phyloP scores from a whole-genome alignment of 352 stramenopile genomes.

The Globisporangium ultimum region DNA sequence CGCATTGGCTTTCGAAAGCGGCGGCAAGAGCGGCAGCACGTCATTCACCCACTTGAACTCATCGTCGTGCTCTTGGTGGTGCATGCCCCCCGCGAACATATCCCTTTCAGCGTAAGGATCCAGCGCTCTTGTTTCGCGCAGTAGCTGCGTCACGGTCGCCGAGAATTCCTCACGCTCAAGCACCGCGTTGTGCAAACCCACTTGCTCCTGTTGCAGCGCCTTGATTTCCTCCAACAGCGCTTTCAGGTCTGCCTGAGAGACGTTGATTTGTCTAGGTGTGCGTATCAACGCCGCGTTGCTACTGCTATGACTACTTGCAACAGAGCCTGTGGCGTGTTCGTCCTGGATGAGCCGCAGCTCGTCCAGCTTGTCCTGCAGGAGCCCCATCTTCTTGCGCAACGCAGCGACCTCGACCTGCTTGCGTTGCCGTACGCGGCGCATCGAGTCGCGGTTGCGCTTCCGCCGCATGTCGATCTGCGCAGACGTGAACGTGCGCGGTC shows the following conservation, averaged over 20 bases:
- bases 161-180: background rate
- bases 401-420: constrained; percentile 8
- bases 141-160: background rate
- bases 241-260: constrained; percentile 2
- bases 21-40: constrained; percentile 14
- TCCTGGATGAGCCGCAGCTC: background rate
- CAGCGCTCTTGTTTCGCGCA: background rate
- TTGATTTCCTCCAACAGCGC: constrained; percentile 2
- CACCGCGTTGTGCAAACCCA: constrained; percentile 5
- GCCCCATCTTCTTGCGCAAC: constrained; percentile 10
- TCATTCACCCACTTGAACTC: constrained; percentile 16
- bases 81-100: background rate
- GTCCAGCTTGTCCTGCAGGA: background rate
- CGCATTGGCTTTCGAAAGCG: constrained; percentile 5
- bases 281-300: background rate
- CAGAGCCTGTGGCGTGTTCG: background rate
- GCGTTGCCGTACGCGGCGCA: constrained; percentile 19
- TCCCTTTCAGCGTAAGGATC: background rate
- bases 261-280: background rate
- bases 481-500: background rate
- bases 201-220: constrained; percentile 8
- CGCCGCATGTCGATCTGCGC: constrained; percentile 13
- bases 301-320: background rate
- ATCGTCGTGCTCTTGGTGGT: constrained; percentile 1
- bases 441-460: constrained; percentile 24